These are phyloP conservation scores for Poterioochromonas sp. DNA, from an alignment of 352 stramenopile species.

Conservation along the genomic window DNA sequence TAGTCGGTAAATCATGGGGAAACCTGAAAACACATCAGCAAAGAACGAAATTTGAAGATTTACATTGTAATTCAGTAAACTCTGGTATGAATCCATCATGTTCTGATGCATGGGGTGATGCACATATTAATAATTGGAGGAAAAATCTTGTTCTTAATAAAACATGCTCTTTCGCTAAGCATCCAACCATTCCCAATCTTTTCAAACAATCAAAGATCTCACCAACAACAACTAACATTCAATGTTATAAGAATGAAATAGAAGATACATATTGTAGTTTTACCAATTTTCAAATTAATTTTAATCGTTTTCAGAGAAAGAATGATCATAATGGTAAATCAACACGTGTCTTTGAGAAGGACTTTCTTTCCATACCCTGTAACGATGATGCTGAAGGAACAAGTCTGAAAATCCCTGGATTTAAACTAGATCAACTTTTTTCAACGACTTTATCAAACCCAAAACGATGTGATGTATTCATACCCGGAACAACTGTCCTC, in stretches of 20 bases:
- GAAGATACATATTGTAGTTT: not conserved
- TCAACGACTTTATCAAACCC: not conserved
- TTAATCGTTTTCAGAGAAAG: not conserved
- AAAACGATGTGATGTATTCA: not conserved
- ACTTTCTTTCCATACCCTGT: not conserved
- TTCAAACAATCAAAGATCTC: not conserved
- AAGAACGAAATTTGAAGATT: conserved; percentile 8
- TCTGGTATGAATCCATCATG: not conserved
- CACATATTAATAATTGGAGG: not conserved
- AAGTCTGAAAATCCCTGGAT: not conserved
- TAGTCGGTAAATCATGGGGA: conserved; percentile 27
- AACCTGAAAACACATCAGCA: not conserved
- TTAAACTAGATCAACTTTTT: not conserved
- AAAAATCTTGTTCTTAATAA: not conserved
- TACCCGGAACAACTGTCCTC: not conserved
- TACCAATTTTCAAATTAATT: not conserved
- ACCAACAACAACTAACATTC: not conserved
- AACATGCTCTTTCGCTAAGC: not conserved
- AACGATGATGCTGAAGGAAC: not conserved
- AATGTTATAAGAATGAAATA: not conserved
- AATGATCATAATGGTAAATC: not conserved
- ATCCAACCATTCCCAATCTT: too few species aligned
- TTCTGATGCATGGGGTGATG: not conserved
- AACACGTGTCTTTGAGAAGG: not conserved
- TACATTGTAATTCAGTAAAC: conserved; percentile 13